phyloP scores from a whole-genome alignment of 768 basidiomycete genomes.

The Auriscalpium microsporum region DNA sequence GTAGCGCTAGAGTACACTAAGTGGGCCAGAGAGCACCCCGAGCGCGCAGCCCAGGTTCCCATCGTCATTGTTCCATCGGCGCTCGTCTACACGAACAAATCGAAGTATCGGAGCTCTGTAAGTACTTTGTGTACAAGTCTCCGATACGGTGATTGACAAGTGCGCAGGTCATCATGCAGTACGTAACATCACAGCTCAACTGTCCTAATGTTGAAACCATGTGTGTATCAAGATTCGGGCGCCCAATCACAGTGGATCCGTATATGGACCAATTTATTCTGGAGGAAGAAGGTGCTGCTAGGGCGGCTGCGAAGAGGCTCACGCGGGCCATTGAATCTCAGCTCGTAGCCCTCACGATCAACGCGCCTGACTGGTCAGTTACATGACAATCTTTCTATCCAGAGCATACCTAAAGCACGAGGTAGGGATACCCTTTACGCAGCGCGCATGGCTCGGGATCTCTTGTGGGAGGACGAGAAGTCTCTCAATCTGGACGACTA shows the following conservation, averaged over 20 bases:
- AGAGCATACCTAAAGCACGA: neutral
- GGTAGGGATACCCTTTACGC: slow-evolving; percentile 82
- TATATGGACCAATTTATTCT: slow-evolving; percentile 77
- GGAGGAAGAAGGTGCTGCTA: slow-evolving; percentile 53
- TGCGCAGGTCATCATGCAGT: slow-evolving; percentile 65
- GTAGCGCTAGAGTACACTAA: slow-evolving; percentile 87
- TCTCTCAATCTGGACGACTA: slow-evolving; percentile 76
- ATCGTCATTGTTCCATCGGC: slow-evolving; percentile 73
- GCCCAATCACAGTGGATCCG: slow-evolving; percentile 64
- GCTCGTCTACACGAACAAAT: slow-evolving; percentile 93
- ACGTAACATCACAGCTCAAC: slow-evolving; percentile 20
- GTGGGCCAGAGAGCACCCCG: slow-evolving; percentile 56
- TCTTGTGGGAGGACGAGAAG: slow-evolving; percentile 83
- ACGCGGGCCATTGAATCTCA: slow-evolving; percentile 66
- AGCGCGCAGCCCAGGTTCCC: slow-evolving; percentile 29
- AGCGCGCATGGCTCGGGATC: slow-evolving; percentile 86
- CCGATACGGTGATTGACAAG: slow-evolving; percentile 1
- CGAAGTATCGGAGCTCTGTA: slow-evolving; percentile 87
- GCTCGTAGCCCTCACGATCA: slow-evolving; percentile 72
- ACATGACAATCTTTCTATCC: neutral
- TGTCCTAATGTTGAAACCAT: neutral
- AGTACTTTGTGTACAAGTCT: slow-evolving; percentile 23
- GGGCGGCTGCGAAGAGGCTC: slow-evolving; percentile 79
- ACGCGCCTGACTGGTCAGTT: slow-evolving; percentile 88
- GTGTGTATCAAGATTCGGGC: slow-evolving; percentile 57